A percentile compares a stretch with the other conserved stretches of the same genome.
phyloP scores from a whole-genome alignment of 1,139 yeast genomes.

The Ogataea hybrid region DNA sequence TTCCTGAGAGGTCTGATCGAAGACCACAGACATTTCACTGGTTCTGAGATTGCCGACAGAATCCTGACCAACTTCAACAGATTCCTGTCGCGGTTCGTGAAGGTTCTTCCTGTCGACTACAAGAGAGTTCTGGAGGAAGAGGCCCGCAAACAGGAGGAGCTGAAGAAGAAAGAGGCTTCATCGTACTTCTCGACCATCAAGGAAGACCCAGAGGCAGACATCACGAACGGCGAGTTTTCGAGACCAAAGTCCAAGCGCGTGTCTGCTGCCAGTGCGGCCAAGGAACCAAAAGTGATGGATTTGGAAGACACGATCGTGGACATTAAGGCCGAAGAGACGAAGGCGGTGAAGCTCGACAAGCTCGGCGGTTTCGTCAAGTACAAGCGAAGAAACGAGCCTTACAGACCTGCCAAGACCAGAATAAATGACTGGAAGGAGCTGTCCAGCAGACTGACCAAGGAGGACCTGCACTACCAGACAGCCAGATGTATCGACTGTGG shows the following conservation, averaged over 20 bases:
- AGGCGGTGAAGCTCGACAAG: constrained; percentile 67
- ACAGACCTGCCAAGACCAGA: constrained; percentile 75
- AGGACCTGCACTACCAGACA: constrained; percentile 85
- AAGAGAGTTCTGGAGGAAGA: constrained; percentile 85
- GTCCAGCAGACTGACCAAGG: constrained; percentile 75
- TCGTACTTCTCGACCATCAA: constrained; percentile 64
- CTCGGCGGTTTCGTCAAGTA: constrained; percentile 91
- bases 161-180: constrained; percentile 58
- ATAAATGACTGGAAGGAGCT: constrained; percentile 92
- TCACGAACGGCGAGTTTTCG: constrained; percentile 77
- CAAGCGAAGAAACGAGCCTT: constrained; percentile 82
- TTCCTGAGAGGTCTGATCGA: constrained; percentile 91
- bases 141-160: constrained; percentile 63
- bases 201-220: constrained; percentile 82
- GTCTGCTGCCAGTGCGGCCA: constrained; percentile 44
- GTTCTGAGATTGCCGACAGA: constrained; percentile 84
- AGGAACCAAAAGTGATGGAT: constrained; percentile 85
- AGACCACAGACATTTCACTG: constrained; percentile 94
- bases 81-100: constrained; percentile 83
- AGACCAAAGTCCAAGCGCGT: constrained; percentile 39
- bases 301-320: constrained; percentile 86
- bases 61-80: constrained; percentile 85
- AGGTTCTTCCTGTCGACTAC: constrained; percentile 90
- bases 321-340: constrained; percentile 59
- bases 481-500: constrained; percentile 99